A percentile compares a stretch with the other conserved stretches of the same genome.
Conservation (phyloP, 2,329 filamentous ascomycete genomes). For the Arthrinium puccinioides region DNA sequence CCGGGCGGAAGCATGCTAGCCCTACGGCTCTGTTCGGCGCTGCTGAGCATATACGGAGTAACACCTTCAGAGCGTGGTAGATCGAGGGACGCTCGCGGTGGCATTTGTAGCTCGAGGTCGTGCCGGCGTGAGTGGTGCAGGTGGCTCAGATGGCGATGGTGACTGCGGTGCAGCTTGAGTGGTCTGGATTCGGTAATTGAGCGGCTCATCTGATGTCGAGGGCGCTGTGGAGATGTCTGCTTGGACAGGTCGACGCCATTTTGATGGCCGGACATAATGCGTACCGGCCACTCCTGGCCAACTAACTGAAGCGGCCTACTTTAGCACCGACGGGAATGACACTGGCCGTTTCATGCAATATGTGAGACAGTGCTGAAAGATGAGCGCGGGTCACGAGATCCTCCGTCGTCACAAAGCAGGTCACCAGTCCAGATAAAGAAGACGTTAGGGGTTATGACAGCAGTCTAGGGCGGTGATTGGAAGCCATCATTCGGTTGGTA, state of each 20-base stretch:
- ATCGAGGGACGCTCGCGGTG: conserved; percentile 35
- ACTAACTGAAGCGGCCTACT: too few species aligned
- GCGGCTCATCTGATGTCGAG: conserved; percentile 46
- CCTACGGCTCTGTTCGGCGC: conserved; percentile 34
- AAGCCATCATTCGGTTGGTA: too few species aligned
- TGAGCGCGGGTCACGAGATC: too few species aligned
- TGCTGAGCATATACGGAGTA: conserved; percentile 30
- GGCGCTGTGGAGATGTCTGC: conserved; percentile 26
- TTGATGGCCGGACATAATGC: conserved; percentile 23
- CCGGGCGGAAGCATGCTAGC: conserved; percentile 29
- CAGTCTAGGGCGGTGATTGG: too few species aligned
- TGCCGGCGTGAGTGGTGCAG: conserved; percentile 26
- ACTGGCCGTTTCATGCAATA: too few species aligned
- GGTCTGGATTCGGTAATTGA: conserved; percentile 49
- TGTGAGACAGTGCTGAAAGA: too few species aligned
- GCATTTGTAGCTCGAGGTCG: conserved; percentile 21
- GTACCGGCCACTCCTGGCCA: conserved; percentile 1
- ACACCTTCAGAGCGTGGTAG: conserved; percentile 35
- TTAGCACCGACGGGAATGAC: too few species aligned
- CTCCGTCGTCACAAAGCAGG: too few species aligned
- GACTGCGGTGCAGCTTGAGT: conserved; percentile 27
- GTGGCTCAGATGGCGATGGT: conserved; percentile 28
- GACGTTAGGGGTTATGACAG: too few species aligned
- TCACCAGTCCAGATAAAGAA: too few species aligned
- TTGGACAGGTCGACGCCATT: conserved; percentile 21